Evolutionary conservation across 2,329 filamentous ascomycete species (phyloP).

Genomic region (Alternaria triticimaculans): DNA sequence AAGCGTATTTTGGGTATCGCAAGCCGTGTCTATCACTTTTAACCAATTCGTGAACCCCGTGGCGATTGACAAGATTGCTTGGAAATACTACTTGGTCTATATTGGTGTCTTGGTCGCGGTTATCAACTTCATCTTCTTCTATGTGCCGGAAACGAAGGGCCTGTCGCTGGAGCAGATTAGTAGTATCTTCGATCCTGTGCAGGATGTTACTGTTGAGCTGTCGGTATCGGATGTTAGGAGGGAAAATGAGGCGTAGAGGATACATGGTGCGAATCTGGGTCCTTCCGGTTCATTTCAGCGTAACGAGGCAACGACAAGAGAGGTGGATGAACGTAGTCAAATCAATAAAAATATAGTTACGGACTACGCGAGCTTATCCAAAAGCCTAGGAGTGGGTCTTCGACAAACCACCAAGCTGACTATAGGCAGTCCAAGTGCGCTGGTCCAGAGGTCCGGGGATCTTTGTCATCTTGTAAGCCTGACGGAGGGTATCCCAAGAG

Average conservation of each 20-base stretch:
- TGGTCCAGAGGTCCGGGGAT: too few species aligned
- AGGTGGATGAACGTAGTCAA: too few species aligned
- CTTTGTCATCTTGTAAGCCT: too few species aligned
- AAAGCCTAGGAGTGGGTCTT: too few species aligned
- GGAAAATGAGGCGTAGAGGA: not conserved
- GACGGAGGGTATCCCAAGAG: too few species aligned
- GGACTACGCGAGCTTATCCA: too few species aligned
- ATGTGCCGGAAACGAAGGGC: conserved; percentile 25
- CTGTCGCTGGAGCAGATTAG: conserved; percentile 23
- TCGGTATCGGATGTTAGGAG: not conserved
- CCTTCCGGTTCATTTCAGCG: too few species aligned
- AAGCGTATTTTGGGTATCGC: conserved; percentile 25
- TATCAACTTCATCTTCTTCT: conserved; percentile 16
- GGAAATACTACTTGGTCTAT: conserved; percentile 35
- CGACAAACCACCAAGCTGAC: too few species aligned
- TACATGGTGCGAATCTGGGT: not conserved
- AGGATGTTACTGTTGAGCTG: not conserved
- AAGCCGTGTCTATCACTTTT: conserved; percentile 21
- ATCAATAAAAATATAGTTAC: too few species aligned
- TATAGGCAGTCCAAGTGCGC: too few species aligned
- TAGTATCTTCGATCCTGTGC: conserved; percentile 17
- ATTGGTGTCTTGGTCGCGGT: conserved; percentile 22
- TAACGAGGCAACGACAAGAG: too few species aligned
- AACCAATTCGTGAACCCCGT: conserved; percentile 31
- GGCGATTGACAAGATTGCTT: conserved; percentile 28